Evolutionary conservation across 2,329 filamentous ascomycete genomes (phyloP), one percentile per base, ranked within the genome.

Genomic region (Cladosporium sp.): DNA sequence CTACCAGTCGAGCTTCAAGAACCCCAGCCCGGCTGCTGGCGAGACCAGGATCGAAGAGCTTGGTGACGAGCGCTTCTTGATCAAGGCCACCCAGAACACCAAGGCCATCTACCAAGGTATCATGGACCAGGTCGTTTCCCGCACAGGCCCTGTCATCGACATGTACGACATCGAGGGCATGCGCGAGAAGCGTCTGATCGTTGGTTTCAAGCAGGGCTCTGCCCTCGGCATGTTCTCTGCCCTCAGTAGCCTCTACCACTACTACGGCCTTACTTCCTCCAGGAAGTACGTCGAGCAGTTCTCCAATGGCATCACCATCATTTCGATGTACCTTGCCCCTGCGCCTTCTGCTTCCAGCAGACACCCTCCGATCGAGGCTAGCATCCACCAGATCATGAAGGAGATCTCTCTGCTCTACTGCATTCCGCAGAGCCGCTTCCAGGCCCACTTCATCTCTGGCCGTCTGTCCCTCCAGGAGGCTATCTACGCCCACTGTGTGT

Each of bases 301-400:
- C 84, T 95, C 93, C 75, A 99, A 99, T 79, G 95, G 95, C 68
- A 96, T 97, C 78, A 96, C 92, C 15, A 91, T 98, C 79, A 96
- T 98, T 86, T 97, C 93, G 72, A 87, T 97, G 69, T 99, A 99
- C 80, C 86, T 99, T 67, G 90, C 90, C 71, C 93, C 92, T 26
- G 85, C 90, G 21, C 77, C 84, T 58, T 86, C 85, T 70, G 80
- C 85, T 51, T 81, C 82, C 11, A 77, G 80, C 68, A 85, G 84
- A 70, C 83, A 86, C 76, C 93, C 94, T 47, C 90, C 93, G 0
- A 92, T 98, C 71, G 92, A 97, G 74, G 90, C 94, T 72, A 95
- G 94, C 2, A 97, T 99, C 71, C 92, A 97, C 80, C 95, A 99
- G 81, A 97, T 99, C 82, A 96, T 95, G 83, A 98, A 98, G 85